Evolutionary conservation across 192 early-diverging fungal genomes (phyloP).

Genomic region (Diversispora eburnea): DNA sequence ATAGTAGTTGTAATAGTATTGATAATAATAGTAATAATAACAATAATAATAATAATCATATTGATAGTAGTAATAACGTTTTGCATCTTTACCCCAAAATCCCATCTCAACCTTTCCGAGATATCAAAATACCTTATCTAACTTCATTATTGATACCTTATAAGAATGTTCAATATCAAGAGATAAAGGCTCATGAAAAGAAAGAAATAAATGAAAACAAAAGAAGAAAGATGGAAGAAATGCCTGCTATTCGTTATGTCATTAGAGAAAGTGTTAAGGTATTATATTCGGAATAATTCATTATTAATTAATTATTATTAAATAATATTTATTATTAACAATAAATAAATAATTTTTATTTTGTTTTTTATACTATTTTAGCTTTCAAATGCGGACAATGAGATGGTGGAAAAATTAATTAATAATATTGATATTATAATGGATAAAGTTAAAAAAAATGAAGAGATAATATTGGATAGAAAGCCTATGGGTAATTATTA

Average conservation of each 20-base stretch:
- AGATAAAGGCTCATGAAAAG: too few relatives aligned
- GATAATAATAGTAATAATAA: too few relatives aligned
- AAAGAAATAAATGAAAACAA: constrained; percentile 31
- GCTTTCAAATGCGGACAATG: constrained; percentile 5
- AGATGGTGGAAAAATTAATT: background rate
- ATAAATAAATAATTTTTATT: background rate
- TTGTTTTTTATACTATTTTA: background rate
- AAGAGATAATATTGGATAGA: background rate
- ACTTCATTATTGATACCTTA: too few relatives aligned
- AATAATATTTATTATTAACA: background rate
- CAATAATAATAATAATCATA: too few relatives aligned
- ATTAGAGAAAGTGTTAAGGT: constrained; percentile 65
- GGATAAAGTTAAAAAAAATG: constrained; percentile 21
- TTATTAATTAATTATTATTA: background rate
- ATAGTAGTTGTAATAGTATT: too few relatives aligned
- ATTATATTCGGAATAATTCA: constrained; percentile 20
- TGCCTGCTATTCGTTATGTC: constrained; percentile 45
- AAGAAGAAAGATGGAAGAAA: constrained; percentile 45
- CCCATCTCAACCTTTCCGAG: too few relatives aligned
- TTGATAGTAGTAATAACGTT: too few relatives aligned
- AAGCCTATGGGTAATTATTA: background rate
- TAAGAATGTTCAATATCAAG: too few relatives aligned
- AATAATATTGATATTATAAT: constrained; percentile 1
- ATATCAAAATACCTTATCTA: too few relatives aligned
- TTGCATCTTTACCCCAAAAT: too few relatives aligned